Evolutionary conservation across 495 filamentous ascomycete genomes (phyloP), one percentile per base, ranked within the genome.

Genomic region (Penicillium ucsense): DNA sequence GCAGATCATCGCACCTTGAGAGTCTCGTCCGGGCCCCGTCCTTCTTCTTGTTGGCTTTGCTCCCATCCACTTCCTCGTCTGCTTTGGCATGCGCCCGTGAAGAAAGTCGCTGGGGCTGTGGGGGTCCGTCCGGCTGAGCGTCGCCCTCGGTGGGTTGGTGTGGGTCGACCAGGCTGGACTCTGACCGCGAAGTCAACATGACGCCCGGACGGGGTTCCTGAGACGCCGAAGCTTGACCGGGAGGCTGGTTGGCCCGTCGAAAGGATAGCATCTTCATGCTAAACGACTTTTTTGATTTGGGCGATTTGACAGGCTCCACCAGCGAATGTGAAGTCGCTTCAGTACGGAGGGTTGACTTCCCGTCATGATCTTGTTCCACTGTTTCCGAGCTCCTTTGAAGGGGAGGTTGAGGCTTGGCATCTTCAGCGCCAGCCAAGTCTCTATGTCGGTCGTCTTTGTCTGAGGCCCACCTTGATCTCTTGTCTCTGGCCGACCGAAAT

Each of bases 1-100:
- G 60, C 35, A 66, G 46, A 32, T 60, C 54, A 41, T 46, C 36
- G 12, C 54, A 41, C 48, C 64, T 49, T 48, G 51, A 37, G 20
- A 20, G 20, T 20, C 20, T 20, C 20, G 20, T 20, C 20, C 20
- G 20, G 20, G 20, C 20, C 20, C 20, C 20, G 20, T 20, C 20
- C 1, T 20, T 20, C 20, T 20, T 20, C 20, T 20, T 2, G 20
- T 20, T 20, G 39, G 39, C 39, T 29, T 35, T 27, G 28, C 35
- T 27, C 36, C 32, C 28, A 31, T 37, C 44, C 27, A 38, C 35
- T 11, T 46, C 38, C 2, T 29, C 38, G 38, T 41, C 39, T n/a
- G 31, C 3, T 12, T 39, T 46, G 12, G 39, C 45, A 41, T 57
- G 40, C 28, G 51, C 55, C 38, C 50, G 36, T 27, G 53, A 53